Percentiles rank a stretch among this genome's conserved stretches.
These are phyloP conservation scores for Pisolithus albus DNA, from an alignment of 768 basidiomycete species.

Conservation along the genomic window DNA sequence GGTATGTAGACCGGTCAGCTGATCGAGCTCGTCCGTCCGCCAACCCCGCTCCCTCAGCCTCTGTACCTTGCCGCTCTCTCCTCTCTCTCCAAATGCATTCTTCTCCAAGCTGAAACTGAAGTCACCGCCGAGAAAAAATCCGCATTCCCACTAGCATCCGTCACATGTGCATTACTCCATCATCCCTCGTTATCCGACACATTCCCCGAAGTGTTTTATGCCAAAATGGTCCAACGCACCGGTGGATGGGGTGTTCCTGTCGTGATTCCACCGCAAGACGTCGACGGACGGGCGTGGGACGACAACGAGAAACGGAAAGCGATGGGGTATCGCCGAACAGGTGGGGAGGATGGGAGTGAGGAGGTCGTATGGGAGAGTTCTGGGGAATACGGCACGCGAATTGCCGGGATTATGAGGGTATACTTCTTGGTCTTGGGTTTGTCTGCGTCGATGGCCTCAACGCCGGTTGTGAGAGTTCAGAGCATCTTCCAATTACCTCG, in stretches of 20 bases:
- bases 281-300: constrained; percentile 43
- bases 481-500: constrained; percentile 54
- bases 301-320: constrained; percentile 40
- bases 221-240: constrained; percentile 77
- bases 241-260: constrained; percentile 84
- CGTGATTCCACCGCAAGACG: constrained; percentile 46
- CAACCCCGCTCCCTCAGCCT: constrained; percentile 20
- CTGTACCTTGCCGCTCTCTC: constrained; percentile 76
- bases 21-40: constrained; percentile 34
- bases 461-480: constrained; percentile 10
- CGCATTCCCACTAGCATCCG: constrained; percentile 74
- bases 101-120: constrained; percentile 91
- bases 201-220: constrained; percentile 74
- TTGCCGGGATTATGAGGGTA: constrained; percentile 77
- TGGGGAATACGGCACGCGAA: constrained; percentile 57
- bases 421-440: constrained; percentile 66
- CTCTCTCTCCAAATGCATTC: constrained; percentile 81
- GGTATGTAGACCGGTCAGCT: constrained; percentile 34
- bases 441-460: constrained; percentile 35
- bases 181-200: constrained; percentile 29
- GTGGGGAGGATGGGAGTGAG: constrained; percentile 1
- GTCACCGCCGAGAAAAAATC: constrained; percentile 83
- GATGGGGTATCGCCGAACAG: constrained; percentile 47
- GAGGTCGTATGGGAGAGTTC: constrained; percentile 44
- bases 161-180: constrained; percentile 24